Conservation (phyloP, 176 grass and related monocot genomes). For the Ensete glaucum region DNA sequence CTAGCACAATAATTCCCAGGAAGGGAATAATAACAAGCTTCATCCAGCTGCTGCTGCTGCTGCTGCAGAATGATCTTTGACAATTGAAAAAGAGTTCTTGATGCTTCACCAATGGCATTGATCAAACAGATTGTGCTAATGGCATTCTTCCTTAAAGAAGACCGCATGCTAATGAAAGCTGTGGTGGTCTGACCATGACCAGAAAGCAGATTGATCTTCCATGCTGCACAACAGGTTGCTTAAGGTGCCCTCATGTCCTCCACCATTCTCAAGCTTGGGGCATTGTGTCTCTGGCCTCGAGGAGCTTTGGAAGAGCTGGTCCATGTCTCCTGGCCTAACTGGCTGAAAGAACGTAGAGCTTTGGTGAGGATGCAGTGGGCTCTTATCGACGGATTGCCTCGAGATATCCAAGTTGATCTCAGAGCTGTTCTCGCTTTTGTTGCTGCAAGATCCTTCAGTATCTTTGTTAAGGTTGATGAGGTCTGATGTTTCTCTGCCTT, state of each 20-base stretch:
- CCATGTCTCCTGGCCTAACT: background rate
- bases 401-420: conserved; percentile 13
- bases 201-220: background rate
- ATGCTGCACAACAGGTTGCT: background rate
- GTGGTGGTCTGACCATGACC: conserved; percentile 9
- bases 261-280: conserved; percentile 2
- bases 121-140: too few relatives aligned
- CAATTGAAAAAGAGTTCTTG: background rate
- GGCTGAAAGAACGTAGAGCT: background rate
- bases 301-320: conserved; percentile 2
- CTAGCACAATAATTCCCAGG: too few relatives aligned
- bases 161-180: background rate
- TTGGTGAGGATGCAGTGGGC: background rate
- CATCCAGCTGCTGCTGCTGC: too few relatives aligned
- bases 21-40: too few relatives aligned
- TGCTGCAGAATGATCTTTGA: background rate
- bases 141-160: too few relatives aligned
- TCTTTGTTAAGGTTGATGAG: conserved; percentile 15
- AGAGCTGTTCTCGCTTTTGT: conserved; percentile 11
- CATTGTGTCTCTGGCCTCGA: background rate
- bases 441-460: conserved; percentile 15
- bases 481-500: conserved; percentile 2
- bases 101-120: background rate
- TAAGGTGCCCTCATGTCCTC: background rate
- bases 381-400: background rate